Conservation (phyloP, 345 rosid genomes). For the Viola odorata region DNA sequence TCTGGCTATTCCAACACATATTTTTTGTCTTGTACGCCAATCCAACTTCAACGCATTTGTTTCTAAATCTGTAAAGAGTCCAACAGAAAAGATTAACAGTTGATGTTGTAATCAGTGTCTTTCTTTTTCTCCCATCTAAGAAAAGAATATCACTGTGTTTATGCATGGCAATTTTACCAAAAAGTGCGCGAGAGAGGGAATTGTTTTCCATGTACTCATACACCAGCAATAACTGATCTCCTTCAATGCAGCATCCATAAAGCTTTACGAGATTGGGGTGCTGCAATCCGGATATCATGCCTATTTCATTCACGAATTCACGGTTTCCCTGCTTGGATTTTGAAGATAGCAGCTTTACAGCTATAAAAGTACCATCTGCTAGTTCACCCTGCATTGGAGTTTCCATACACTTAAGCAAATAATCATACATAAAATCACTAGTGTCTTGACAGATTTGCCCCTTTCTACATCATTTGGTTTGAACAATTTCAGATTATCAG, state of each 20-base stretch:
- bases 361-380: conserved; percentile 46
- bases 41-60: conserved; percentile 42
- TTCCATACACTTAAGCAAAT: conserved; percentile 2
- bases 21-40: conserved; percentile 51
- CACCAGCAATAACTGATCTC: conserved; percentile 54
- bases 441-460: neutral
- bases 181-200: conserved; percentile 54
- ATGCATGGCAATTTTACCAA: conserved; percentile 29
- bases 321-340: conserved; percentile 75
- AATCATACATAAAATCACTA: neutral
- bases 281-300: conserved; percentile 67
- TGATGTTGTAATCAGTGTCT: neutral
- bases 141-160: neutral
- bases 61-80: conserved; percentile 26
- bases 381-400: conserved; percentile 45
- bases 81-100: neutral
- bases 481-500: neutral
- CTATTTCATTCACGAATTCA: conserved; percentile 61
- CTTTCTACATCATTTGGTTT: neutral
- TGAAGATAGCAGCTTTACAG: conserved; percentile 66
- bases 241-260: conserved; percentile 58
- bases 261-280: conserved; percentile 64
- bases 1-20: conserved; percentile 44
- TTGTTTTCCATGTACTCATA: conserved; percentile 68
- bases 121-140: neutral